These are phyloP conservation scores for Edaphochlamys debaryana DNA, from an alignment of 139 green algal genomes.

Conservation along the genomic window DNA sequence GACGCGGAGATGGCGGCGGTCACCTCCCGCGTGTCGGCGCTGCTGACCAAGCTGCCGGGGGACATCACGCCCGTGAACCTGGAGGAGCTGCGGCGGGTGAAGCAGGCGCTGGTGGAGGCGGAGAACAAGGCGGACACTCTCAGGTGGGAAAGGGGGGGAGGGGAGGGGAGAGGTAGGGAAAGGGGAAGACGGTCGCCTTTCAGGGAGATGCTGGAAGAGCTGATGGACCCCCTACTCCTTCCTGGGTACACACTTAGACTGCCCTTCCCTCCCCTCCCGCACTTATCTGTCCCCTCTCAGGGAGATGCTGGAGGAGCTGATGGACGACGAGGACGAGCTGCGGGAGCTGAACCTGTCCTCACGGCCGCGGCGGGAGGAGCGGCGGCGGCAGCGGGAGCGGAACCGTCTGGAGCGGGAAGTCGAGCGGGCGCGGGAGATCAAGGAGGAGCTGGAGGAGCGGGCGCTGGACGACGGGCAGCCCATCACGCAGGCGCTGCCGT, in stretches of 20 bases:
- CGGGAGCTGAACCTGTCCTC: slow-evolving; percentile 89
- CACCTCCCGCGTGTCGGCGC: slow-evolving; percentile 67
- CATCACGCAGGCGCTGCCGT: slow-evolving; percentile 21
- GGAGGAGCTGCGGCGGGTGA: slow-evolving; percentile 92
- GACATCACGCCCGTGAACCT: slow-evolving; percentile 94
- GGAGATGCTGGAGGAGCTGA: slow-evolving; percentile 89
- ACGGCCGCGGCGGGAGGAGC: slow-evolving; percentile 81
- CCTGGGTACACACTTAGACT: too few species aligned
- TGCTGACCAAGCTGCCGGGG: slow-evolving; percentile 83
- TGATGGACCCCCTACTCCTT: too few species aligned
- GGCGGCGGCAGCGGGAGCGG: slow-evolving; percentile 76
- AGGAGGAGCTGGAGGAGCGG: slow-evolving; percentile 55
- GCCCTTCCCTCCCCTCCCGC: too few species aligned
- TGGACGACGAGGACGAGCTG: slow-evolving; percentile 96
- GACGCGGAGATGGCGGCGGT: slow-evolving; percentile 84
- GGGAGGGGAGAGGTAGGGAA: neutral
- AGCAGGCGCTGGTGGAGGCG: slow-evolving; percentile 89
- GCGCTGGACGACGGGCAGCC: slow-evolving; percentile 46
- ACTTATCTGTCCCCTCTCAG: slow-evolving; percentile 46
- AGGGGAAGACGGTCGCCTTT: neutral
- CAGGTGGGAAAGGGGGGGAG: slow-evolving; percentile 12
- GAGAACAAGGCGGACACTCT: slow-evolving; percentile 84
- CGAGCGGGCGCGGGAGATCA: slow-evolving; percentile 58
- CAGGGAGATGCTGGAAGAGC: slow-evolving; percentile 87
- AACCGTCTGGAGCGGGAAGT: slow-evolving; percentile 88